Percentiles rank a stretch among this genome's conserved stretches.
Evolutionary conservation across 2,329 filamentous ascomycete species (phyloP).

Genomic region (Colletotrichum australisinense): DNA sequence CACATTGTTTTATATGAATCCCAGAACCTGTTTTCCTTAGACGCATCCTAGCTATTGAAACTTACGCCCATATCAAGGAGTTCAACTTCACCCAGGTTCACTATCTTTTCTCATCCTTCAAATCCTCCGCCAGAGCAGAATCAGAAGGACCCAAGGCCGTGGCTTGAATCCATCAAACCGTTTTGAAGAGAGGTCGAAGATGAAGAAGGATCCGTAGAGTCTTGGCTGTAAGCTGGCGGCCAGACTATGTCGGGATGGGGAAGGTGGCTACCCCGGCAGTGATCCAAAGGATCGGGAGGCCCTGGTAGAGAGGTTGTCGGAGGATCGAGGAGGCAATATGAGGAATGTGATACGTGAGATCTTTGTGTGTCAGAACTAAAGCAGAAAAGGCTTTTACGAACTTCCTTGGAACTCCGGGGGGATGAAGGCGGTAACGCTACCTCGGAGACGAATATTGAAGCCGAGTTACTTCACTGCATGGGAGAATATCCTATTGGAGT

Average conservation of each 20-base stretch:
- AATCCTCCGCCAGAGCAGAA: neutral
- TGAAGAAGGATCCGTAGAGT: neutral
- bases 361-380: neutral
- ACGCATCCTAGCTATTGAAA: too few relatives aligned
- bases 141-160: neutral
- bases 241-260: neutral
- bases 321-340: neutral
- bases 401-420: accelerated
- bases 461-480: too few relatives aligned
- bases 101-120: neutral
- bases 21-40: neutral
- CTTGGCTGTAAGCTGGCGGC: neutral
- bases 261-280: neutral
- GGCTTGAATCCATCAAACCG: neutral
- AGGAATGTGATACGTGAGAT: neutral
- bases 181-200: too few relatives aligned
- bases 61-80: too few relatives aligned
- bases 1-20: too few relatives aligned
- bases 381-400: neutral
- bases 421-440: neutral
- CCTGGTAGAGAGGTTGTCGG: too few relatives aligned
- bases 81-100: too few relatives aligned
- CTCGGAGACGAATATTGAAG: too few relatives aligned
- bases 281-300: conserved; percentile 1
- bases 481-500: too few relatives aligned